Percentiles rank a stretch among this genome's conserved stretches.
Evolutionary conservation across 2,329 filamentous ascomycete genomes (phyloP).

Genomic region (Penicillium sp.): DNA sequence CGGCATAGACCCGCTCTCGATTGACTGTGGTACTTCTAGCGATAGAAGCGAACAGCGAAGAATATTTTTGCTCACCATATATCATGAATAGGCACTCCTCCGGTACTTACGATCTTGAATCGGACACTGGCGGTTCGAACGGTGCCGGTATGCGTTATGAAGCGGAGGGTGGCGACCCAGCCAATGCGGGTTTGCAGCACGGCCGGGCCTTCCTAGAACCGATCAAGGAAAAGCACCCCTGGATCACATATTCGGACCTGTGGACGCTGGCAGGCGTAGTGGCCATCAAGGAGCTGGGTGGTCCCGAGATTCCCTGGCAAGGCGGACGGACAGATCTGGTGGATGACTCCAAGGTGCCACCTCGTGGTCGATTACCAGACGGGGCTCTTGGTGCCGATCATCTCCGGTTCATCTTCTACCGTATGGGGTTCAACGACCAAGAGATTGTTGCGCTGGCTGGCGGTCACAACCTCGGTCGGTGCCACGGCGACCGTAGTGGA

Average conservation of each 20-base stretch:
- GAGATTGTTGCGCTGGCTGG: slow-evolving; percentile 63
- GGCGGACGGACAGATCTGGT: slow-evolving; percentile 65
- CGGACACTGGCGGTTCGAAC: slow-evolving; percentile 66
- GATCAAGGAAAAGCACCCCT: slow-evolving; percentile 61
- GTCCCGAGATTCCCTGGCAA: slow-evolving; percentile 60
- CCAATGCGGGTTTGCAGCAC: slow-evolving; percentile 67
- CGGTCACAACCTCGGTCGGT: slow-evolving; percentile 62
- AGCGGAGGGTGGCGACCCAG: slow-evolving; percentile 65
- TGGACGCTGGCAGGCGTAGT: slow-evolving; percentile 67
- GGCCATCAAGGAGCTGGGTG: slow-evolving; percentile 64
- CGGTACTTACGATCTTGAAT: slow-evolving; percentile 63
- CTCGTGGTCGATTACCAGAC: slow-evolving; percentile 61
- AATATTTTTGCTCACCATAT: slow-evolving; percentile 7
- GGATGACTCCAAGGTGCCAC: slow-evolving; percentile 64
- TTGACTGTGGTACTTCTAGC: neutral
- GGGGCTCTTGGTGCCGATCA: slow-evolving; percentile 60
- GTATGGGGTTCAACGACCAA: slow-evolving; percentile 65
- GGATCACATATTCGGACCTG: slow-evolving; percentile 69
- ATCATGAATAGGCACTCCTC: slow-evolving; percentile 58
- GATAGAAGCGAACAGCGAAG: neutral
- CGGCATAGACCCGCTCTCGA: slow-evolving; percentile 4
- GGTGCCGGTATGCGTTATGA: slow-evolving; percentile 70
- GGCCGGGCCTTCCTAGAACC: slow-evolving; percentile 68
- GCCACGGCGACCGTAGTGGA: slow-evolving; percentile 59
- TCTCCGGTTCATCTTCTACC: slow-evolving; percentile 60